Evolutionary conservation across 306 rosid genomes (phyloP).

Genomic region (Pyrus pyrifolia): DNA sequence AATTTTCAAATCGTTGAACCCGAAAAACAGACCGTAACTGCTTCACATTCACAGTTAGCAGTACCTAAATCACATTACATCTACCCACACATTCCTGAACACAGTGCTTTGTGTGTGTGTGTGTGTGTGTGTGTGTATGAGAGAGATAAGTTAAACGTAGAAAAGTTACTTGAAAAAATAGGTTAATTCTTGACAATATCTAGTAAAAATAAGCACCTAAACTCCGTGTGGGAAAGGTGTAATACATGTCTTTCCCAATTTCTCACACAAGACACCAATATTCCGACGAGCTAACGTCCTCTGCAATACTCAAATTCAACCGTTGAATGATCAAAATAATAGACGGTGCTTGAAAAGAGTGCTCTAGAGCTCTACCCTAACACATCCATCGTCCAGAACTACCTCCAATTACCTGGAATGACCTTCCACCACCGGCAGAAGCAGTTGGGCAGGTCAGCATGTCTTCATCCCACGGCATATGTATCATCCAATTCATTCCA

Average conservation of each 20-base stretch:
- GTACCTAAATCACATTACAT: not conserved
- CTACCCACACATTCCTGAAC: not conserved
- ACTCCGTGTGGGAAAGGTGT: not conserved
- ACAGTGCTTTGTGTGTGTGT: not conserved
- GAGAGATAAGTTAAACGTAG: not conserved
- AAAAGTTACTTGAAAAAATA: not conserved
- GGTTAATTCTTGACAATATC: not conserved
- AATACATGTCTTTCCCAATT: not conserved
- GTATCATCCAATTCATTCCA: not conserved
- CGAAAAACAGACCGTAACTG: no score
- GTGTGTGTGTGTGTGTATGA: no score
- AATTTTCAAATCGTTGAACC: no score
- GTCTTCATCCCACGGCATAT: not conserved
- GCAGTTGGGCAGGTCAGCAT: not conserved
- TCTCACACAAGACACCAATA: not conserved
- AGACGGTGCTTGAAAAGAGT: not conserved
- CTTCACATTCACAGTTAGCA: not conserved
- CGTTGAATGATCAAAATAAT: not conserved
- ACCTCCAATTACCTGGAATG: not conserved
- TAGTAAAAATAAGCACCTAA: not conserved
- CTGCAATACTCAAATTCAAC: not conserved
- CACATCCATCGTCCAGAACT: not conserved
- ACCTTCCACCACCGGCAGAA: not conserved
- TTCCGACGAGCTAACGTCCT: not conserved
- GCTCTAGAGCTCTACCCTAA: not conserved